These are phyloP conservation scores for Microthlaspi erraticum DNA, from an alignment of 345 rosid genomes.

Conservation along the genomic window DNA sequence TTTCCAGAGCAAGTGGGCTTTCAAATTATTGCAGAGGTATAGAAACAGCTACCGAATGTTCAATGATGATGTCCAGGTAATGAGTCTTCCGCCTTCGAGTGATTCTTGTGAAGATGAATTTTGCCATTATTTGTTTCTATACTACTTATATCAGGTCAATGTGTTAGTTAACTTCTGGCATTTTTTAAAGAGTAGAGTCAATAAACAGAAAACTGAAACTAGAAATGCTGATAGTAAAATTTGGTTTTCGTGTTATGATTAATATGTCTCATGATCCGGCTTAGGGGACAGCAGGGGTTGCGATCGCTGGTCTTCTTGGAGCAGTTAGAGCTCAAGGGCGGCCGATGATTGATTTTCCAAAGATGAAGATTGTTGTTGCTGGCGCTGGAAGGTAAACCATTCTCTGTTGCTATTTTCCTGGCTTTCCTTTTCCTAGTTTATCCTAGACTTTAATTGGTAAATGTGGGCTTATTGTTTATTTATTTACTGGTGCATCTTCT, in stretches of 20 bases:
- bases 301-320: constrained; percentile 97
- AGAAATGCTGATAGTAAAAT: constrained; percentile 11
- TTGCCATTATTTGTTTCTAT: not conserved
- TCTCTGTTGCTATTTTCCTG: constrained; percentile 2
- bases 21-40: constrained; percentile 91
- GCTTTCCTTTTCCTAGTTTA: constrained; percentile 10
- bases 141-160: not conserved
- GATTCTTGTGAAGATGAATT: constrained; percentile 17
- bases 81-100: constrained; percentile 27
- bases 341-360: constrained; percentile 96
- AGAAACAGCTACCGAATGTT: constrained; percentile 88
- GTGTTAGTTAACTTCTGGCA: constrained; percentile 15
- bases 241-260: constrained; percentile 1
- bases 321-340: constrained; percentile 98
- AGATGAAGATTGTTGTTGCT: constrained; percentile 96
- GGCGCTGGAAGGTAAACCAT: constrained; percentile 90
- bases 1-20: constrained; percentile 99
- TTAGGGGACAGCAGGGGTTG: constrained; percentile 99
- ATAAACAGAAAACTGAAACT: constrained; percentile 2
- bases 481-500: not conserved
- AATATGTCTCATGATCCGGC: constrained; percentile 23
- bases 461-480: not conserved
- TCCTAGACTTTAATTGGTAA: not conserved
- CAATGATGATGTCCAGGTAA: constrained; percentile 99
- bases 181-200: constrained; percentile 10